A percentile compares a stretch with the other conserved stretches of the same genome.
phyloP scores from a whole-genome alignment of 2,329 filamentous ascomycete genomes.

The Lachnellula subtilissima region DNA sequence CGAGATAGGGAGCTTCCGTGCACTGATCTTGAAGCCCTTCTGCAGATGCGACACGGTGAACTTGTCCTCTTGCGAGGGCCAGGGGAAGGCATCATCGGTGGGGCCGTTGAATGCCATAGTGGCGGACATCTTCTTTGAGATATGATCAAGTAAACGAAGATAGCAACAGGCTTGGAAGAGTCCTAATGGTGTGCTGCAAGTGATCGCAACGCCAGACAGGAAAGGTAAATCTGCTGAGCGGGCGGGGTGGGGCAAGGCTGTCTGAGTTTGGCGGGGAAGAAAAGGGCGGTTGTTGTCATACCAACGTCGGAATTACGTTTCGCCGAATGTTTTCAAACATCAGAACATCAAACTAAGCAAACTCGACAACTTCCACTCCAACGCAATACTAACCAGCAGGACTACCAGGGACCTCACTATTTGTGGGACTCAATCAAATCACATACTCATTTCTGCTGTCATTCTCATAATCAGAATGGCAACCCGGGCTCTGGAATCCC shows the following conservation, averaged over 20 bases:
- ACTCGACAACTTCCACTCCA: neutral
- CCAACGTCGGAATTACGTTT: neutral
- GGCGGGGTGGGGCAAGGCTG: neutral
- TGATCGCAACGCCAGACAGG: neutral
- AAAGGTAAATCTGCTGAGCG: neutral
- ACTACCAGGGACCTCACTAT: neutral
- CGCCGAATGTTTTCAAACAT: neutral
- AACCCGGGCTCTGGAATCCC: slow-evolving; percentile 73
- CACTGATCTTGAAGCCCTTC: slow-evolving; percentile 67
- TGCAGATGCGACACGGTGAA: slow-evolving; percentile 56
- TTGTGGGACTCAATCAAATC: neutral
- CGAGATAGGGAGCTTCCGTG: slow-evolving; percentile 89
- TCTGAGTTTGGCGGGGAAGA: neutral
- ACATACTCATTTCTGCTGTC: neutral
- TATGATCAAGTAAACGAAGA: neutral
- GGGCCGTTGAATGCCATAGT: slow-evolving; percentile 31
- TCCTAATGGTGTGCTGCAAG: neutral
- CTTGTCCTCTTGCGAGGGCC: slow-evolving; percentile 43
- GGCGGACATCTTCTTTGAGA: neutral
- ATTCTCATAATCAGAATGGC: slow-evolving; percentile 49
- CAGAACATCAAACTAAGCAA: neutral
- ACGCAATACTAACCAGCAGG: slow-evolving; percentile 19
- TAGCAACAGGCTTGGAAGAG: neutral
- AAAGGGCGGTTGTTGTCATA: neutral
- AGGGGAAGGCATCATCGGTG: slow-evolving; percentile 51